Base-by-base conservation (phyloP, 805 yeast genomes). In the Candida maesae region DNA sequence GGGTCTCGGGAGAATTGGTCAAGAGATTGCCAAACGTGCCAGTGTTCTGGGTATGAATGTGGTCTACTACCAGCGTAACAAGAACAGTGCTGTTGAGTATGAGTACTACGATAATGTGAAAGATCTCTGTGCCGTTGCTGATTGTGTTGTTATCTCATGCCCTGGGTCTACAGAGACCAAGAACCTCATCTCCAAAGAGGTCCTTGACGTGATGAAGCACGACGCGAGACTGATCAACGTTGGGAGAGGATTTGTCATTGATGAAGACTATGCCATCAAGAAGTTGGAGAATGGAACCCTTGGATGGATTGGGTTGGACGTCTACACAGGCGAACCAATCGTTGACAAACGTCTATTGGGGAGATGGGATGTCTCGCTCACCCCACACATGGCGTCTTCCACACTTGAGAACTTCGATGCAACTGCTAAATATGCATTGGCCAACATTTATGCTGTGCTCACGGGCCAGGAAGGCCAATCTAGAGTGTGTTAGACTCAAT, bases 321-420 rank as follows among this genome's bases (percentile, higher is more conserved):
- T 80, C 2, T 79, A 66, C 51, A 75, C 75, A 50, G 52, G 65
- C 13, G 86, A 80, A 54, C 86, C 86, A 5, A 25, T 17, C 1
- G 52, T 67, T 5, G 65, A 66, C 21, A 38, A 39, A 8, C 50
- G 54, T 15, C 47, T 65, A 16, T 1, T 49, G 3, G 40, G 46
- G 2, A 54, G 70, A 39, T 54, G 57, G 33, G 79, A 76, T 50
- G 76, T 76, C 8, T 52, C 73, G 2, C 52, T 77, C 41, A 76
- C 83, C 5, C 87, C 87, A 3, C 87, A 80, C 55, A 58, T 78
- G 35, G 87, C 81, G 0, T 77, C 82, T 20, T 71, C 79, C 5
- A 78, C 84, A 0, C 56, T 52, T 26, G 71, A 69, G 40, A 71
- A 68, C 42, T 71, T 63, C 40, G 65, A 69, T 39, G 63, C 63